Base-by-base conservation (phyloP, 1,139 yeast genomes). In the Suhomyces atakaporum region DNA sequence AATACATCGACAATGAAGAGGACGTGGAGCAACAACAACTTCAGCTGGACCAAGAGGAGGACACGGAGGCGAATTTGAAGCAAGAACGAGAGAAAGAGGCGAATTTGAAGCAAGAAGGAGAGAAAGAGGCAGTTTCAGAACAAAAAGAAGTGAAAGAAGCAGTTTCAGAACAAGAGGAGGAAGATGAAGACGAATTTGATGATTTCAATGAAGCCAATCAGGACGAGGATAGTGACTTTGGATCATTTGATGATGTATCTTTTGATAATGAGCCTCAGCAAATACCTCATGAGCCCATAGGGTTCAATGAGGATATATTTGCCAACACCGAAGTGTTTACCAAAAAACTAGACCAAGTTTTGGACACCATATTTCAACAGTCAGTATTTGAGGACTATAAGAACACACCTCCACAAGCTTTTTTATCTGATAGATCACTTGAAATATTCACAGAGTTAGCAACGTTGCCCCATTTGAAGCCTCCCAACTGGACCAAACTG, bases 401-500 rank as follows among this genome's bases (percentile, higher is more conserved):
- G 3, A 9, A 16, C 7, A 3, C 18, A 12, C 27, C 27, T 2
- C 11, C 39, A 5, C 16, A 31, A 7, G 20, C 64, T 7, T 31
- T 33, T 15, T 16, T 38, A 12, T 53, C 58, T 27, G 59, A 58
- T 22, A 40, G 66, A 36, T 51, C 72, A 1, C 39, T 38, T 8
- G 56, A 57, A 29, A 62, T 63, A 16, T 64, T 51, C 56, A 45
- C 45, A 4, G 66, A 66, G 36, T 51, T 77, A 15, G 60, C 75
- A 0, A 55, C 61, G 8, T 44, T 62, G 11, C 79, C 79, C 2
- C 65, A 66, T 36, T 54, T 74, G 30, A 67, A 64, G 22, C 80
- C 79, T 0, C 68, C 72, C 20, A 79, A 76, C 47, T 82, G 88
- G 88, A 66, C 66, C 23, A 67, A 69, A 38, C 77, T 79, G 61